These are phyloP conservation scores for Pichia gijzeniarum DNA, from an alignment of 805 yeast species.

Conservation along the genomic window DNA sequence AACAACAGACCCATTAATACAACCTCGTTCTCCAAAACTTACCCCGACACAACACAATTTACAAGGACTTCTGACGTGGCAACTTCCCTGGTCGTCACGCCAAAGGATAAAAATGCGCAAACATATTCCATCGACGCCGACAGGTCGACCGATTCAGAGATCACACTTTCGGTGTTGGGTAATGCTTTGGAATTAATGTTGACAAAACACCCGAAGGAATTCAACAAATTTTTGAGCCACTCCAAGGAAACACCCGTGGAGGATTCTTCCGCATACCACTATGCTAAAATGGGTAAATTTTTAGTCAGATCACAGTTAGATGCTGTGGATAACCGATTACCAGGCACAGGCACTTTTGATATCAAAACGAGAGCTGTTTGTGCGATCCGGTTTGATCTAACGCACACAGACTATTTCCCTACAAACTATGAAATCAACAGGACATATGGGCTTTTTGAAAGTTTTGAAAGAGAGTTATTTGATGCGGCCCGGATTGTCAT, in stretches of 20 bases:
- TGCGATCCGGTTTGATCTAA: slow-evolving; percentile 72
- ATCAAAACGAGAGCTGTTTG: slow-evolving; percentile 87
- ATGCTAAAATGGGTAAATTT: slow-evolving; percentile 61
- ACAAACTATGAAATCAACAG: slow-evolving; percentile 63
- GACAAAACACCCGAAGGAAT: slow-evolving; percentile 52
- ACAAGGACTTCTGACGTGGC: slow-evolving; percentile 46
- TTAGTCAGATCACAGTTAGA: slow-evolving; percentile 88
- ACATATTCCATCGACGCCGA: slow-evolving; percentile 67
- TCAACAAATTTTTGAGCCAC: slow-evolving; percentile 31
- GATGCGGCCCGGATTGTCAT: slow-evolving; percentile 74
- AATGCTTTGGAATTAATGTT: slow-evolving; percentile 71
- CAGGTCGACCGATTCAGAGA: slow-evolving; percentile 57
- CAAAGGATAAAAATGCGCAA: slow-evolving; percentile 21
- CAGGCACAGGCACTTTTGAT: slow-evolving; percentile 90
- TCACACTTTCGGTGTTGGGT: slow-evolving; percentile 68
- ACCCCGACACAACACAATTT: slow-evolving; percentile 30
- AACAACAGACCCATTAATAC: slow-evolving; percentile 51
- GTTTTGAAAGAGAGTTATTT: slow-evolving; percentile 72
- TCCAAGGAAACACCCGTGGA: slow-evolving; percentile 6
- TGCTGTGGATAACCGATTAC: slow-evolving; percentile 67
- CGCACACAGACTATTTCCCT: slow-evolving; percentile 45
- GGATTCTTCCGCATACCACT: slow-evolving; percentile 47
- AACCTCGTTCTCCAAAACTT: slow-evolving; percentile 38
- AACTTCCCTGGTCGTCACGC: slow-evolving; percentile 50
- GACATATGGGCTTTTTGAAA: slow-evolving; percentile 60